These are phyloP conservation scores for Pyrenophora seminiperda DNA, from an alignment of 2,329 filamentous ascomycete species.

Conservation along the genomic window DNA sequence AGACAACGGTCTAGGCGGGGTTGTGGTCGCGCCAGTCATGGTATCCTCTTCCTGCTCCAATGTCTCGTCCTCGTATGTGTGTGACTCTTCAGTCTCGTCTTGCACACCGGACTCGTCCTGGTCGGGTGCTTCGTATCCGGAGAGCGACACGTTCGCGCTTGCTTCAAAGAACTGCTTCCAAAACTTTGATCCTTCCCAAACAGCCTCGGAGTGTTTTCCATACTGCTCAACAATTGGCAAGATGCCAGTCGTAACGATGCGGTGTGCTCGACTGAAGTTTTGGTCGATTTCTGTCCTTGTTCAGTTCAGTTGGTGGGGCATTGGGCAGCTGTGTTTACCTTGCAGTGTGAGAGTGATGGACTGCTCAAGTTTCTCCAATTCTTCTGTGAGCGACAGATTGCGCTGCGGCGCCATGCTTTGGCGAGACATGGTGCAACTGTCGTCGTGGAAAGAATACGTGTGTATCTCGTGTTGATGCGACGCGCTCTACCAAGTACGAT, in stretches of 20 bases:
- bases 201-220: slow-evolving; percentile 86
- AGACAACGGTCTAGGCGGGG: slow-evolving; percentile 39
- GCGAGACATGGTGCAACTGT: slow-evolving; percentile 55
- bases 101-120: slow-evolving; percentile 61
- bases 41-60: slow-evolving; percentile 42
- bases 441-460: background rate
- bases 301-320: slow-evolving; percentile 36
- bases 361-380: slow-evolving; percentile 94
- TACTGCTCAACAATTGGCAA: slow-evolving; percentile 94
- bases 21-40: slow-evolving; percentile 53
- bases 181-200: slow-evolving; percentile 99
- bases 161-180: slow-evolving; percentile 99
- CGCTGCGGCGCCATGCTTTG: slow-evolving; percentile 56
- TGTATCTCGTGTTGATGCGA: slow-evolving; percentile 13
- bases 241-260: slow-evolving; percentile 93
- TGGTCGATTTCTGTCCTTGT: slow-evolving; percentile 82
- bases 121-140: slow-evolving; percentile 85
- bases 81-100: slow-evolving; percentile 45
- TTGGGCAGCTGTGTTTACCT: slow-evolving; percentile 56
- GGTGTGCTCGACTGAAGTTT: slow-evolving; percentile 96
- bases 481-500: slow-evolving; percentile 16
- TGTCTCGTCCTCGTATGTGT: slow-evolving; percentile 54
- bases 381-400: slow-evolving; percentile 82
- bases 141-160: slow-evolving; percentile 94
- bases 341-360: slow-evolving; percentile 95